Evolutionary conservation across 2,329 filamentous ascomycete species (phyloP).

Genomic region (Fusarium tanahbumbuense): DNA sequence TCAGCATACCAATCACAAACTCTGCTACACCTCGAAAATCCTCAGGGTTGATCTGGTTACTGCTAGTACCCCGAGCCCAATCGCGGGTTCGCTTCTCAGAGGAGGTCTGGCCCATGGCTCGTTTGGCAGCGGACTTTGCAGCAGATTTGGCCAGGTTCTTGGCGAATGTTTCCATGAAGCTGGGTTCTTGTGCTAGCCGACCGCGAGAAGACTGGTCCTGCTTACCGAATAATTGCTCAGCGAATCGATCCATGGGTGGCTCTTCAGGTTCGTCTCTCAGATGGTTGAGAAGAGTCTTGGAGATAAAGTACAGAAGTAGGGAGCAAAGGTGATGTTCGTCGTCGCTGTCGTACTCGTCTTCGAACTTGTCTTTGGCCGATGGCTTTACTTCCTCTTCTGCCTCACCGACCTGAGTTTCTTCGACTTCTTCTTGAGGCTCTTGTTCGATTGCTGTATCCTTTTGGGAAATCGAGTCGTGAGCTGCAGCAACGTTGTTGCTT

Average conservation of each 20-base stretch:
- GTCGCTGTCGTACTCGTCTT: constrained; percentile 31
- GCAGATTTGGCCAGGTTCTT: constrained; percentile 43
- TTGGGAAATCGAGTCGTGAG: constrained; percentile 23
- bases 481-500: constrained; percentile 31
- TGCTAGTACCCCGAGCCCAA: constrained; percentile 7
- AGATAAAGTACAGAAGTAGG: constrained; percentile 39
- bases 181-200: constrained; percentile 26
- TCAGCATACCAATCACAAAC: constrained; percentile 43
- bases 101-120: constrained; percentile 34
- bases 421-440: not conserved
- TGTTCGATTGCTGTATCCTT: constrained; percentile 10
- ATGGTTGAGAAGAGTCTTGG: constrained; percentile 34
- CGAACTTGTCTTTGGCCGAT: not conserved
- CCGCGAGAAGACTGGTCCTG: constrained; percentile 26
- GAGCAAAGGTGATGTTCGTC: constrained; percentile 39
- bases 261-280: constrained; percentile 7
- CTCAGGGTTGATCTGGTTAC: constrained; percentile 35
- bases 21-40: constrained; percentile 41
- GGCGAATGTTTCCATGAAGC: constrained; percentile 42
- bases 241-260: constrained; percentile 39
- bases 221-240: constrained; percentile 41
- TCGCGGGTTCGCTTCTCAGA: constrained; percentile 27
- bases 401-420: constrained; percentile 5
- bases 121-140: constrained; percentile 42
- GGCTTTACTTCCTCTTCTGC: constrained; percentile 7